phyloP scores from a whole-genome alignment of 2,329 filamentous ascomycete genomes.

The Emmonsiellopsis sp. region DNA sequence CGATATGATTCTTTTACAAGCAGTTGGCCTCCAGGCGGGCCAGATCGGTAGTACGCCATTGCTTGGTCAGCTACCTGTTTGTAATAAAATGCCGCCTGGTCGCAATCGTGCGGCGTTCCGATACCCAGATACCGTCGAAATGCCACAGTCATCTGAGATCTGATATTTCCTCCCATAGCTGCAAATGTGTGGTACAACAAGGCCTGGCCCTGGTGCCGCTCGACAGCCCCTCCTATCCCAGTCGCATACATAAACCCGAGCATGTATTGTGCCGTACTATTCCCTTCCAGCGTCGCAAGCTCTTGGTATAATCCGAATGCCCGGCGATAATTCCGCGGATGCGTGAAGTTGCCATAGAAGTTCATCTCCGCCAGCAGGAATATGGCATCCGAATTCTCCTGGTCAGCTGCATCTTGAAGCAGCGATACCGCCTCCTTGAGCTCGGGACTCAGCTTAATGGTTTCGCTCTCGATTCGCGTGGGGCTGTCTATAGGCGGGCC shows the following conservation, averaged over 20 bases:
- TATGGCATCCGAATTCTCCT: slow-evolving; percentile 64
- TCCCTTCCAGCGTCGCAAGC: slow-evolving; percentile 68
- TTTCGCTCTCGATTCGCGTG: slow-evolving; percentile 29
- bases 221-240: slow-evolving; percentile 71
- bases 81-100: slow-evolving; percentile 78
- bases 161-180: slow-evolving; percentile 69
- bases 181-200: slow-evolving; percentile 93
- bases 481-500: slow-evolving; percentile 42
- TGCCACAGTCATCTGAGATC: slow-evolving; percentile 87
- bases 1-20: slow-evolving; percentile 72
- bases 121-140: slow-evolving; percentile 81
- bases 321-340: slow-evolving; percentile 69
- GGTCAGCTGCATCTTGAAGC: slow-evolving; percentile 49
- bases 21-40: slow-evolving; percentile 76
- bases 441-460: slow-evolving; percentile 25
- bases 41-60: slow-evolving; percentile 76
- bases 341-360: slow-evolving; percentile 88
- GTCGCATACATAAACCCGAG: slow-evolving; percentile 92
- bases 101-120: slow-evolving; percentile 75
- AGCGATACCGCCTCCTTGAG: slow-evolving; percentile 51
- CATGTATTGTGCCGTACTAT: slow-evolving; percentile 93
- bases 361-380: slow-evolving; percentile 89
- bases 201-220: slow-evolving; percentile 81
- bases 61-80: slow-evolving; percentile 90
- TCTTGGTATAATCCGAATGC: slow-evolving; percentile 76